Evolutionary conservation across 2,329 filamentous ascomycete genomes (phyloP).

Genomic region (Simplicillium sp.): DNA sequence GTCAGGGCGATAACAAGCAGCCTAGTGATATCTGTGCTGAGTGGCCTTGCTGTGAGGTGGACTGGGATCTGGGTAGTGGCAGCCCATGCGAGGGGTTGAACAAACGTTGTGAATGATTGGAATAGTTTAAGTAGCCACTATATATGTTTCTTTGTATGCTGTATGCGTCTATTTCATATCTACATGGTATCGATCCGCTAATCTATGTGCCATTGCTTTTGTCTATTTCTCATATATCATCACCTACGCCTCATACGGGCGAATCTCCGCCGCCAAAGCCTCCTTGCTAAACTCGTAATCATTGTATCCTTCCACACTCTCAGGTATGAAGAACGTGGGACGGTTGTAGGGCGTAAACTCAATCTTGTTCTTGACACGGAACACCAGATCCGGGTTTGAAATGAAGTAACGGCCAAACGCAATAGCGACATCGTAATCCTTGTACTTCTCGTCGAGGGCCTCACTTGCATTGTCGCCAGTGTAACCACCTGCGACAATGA

Average conservation of each 20-base stretch:
- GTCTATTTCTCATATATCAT: no score
- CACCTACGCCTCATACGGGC: background rate
- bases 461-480: constrained; percentile 10
- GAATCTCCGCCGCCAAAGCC: background rate
- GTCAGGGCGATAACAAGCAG: no score
- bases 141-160: no score
- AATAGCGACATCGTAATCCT: constrained; percentile 10
- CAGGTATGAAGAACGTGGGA: constrained; percentile 15
- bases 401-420: constrained; percentile 18
- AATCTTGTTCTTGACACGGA: constrained; percentile 14
- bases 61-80: no score
- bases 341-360: constrained; percentile 15
- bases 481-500: constrained; percentile 22
- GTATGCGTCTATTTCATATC: no score
- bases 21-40: no score
- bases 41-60: no score
- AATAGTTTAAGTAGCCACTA: no score
- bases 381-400: constrained; percentile 20
- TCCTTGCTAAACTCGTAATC: constrained; percentile 8
- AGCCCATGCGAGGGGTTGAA: no score
- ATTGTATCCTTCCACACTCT: constrained; percentile 7
- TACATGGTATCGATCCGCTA: no score
- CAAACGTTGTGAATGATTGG: no score
- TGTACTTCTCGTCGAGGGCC: constrained; percentile 11
- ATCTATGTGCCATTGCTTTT: no score